A percentile compares a stretch with the other conserved stretches of the same genome.
These are phyloP conservation scores for Aciculosporium take DNA, from an alignment of 2,329 filamentous ascomycete species.

Conservation along the genomic window DNA sequence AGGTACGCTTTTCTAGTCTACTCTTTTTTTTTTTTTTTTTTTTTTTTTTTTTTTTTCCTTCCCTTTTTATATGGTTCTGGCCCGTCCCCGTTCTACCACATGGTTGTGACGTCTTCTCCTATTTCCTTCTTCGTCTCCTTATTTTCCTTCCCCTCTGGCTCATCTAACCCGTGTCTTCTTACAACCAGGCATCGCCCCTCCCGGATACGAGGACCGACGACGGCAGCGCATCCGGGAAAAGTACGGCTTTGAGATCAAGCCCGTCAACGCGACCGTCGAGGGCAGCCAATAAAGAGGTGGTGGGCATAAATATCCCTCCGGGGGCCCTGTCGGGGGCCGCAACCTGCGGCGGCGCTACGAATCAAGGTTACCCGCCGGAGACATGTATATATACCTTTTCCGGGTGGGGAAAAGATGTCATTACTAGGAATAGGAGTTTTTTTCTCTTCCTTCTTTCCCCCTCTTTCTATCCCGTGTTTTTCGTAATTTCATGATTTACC, in stretches of 20 bases:
- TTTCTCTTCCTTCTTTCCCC: constrained; percentile 5
- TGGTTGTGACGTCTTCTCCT: too few relatives aligned
- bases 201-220: constrained; percentile 75
- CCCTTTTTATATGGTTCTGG: neutral
- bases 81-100: neutral
- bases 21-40: too few relatives aligned
- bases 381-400: constrained; percentile 26
- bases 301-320: neutral
- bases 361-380: neutral
- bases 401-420: constrained; percentile 14
- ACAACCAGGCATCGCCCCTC: constrained; percentile 57
- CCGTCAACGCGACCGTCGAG: constrained; percentile 39
- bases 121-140: neutral
- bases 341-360: too few relatives aligned
- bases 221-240: constrained; percentile 68
- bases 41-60: neutral
- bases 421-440: constrained; percentile 5
- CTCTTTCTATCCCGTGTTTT: neutral
- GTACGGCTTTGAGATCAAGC: constrained; percentile 74
- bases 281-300: constrained; percentile 22
- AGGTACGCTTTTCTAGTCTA: too few relatives aligned
- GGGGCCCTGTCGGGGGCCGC: too few relatives aligned
- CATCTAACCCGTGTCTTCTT: constrained; percentile 2
- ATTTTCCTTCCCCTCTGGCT: neutral
- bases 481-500: neutral